Base-by-base conservation (phyloP, 2,329 filamentous ascomycete genomes). In the Plenodomus tracheiphilus region DNA sequence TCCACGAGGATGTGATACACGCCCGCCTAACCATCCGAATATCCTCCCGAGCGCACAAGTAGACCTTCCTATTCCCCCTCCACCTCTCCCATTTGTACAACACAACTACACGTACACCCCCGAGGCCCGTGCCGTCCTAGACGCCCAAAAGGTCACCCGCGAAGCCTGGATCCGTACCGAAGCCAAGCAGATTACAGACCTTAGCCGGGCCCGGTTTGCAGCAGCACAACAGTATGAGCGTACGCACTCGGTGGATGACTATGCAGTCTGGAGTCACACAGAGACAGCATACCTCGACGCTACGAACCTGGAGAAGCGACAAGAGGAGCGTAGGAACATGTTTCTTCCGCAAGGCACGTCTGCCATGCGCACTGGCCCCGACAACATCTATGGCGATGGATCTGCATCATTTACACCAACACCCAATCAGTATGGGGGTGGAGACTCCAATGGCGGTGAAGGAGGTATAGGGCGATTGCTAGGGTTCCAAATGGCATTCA, bases 401-500 rank as follows among this genome's bases (percentile, higher is more conserved):
- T 46, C 47, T 2, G 48, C 38, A 22, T 25, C 22, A 6, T 25
- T 25, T 10, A n/a, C n/a, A n/a, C 22, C 22, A 10, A 25, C 22
- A 25, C 10, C 6, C 22, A 25, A 25, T 25, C 22, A 25, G 22
- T 6, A 5, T 25, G 10, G 22, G 5, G 6, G 22, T 25, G 22
- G 10, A 6, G 43, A 22, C 22, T 44, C 21, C 3, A 17, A 34
- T 13, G 16, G 22, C 4, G 30, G 13, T 7, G 10, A 25, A 15
- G 47, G 1, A 15, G 47, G 1, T 8, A 37, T 11, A 25, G 18
- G 8, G 0, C 42, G 43, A 17, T 8, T 62, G 39, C 28, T 62
- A 1, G 56, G 61, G 1, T 53, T 39, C 10, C 21, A 46, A 25
- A 59, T 62, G 61, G 61, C 59, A 45, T 17, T 58, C 20, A 57